Evolutionary conservation across 768 basidiomycete genomes (phyloP), one percentile per base, ranked within the genome.

Genomic region (Tulasnella sp.): DNA sequence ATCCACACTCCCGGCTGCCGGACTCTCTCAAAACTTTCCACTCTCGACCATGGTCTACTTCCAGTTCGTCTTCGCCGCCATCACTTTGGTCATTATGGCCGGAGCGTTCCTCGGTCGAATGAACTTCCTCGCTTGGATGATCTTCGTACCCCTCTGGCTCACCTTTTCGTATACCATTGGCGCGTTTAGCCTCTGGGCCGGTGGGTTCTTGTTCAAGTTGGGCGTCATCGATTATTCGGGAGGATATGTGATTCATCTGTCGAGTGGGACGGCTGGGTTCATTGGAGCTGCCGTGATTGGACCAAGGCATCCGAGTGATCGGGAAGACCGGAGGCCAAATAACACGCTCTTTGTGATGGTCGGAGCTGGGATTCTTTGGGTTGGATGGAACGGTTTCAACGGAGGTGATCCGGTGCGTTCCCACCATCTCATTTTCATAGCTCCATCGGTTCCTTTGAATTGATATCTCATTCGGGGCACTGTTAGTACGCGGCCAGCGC

Each of bases 21-120:
- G 51, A 15, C 13, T 60, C 41, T 32, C 48, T 4, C 32, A 48
- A 21, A 53, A 51, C 38, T 60, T 30, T 42, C 59, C 59, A 2
- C 32, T 60, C 30, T 60, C 59, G 19, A 60, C 59, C 5, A 60
- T 60, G 59, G 47, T 58, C 13, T 60, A 60, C 30, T 60, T 60
- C 59, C 59, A 60, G 51, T 60, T 60, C 34, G 59, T 60, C 48
- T 60, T 60, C 49, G 59, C 59, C 4, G 59, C 59, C 13, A 60
- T 60, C 30, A 60, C 59, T 17, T 30, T 60, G 15, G 45, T 60
- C 45, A 58, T 60, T 29, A 38, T 60, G 38, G 59, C 59, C 13
- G 59, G 59, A 21, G 59, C 50, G 3, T 38, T 60, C 34, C 59
- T 60, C 21, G 48, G 59, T 15, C 59, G 59, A 49, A 60, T 60